These are phyloP conservation scores for Parathielavia hyrcaniae DNA, from an alignment of 495 filamentous ascomycete species.

Conservation along the genomic window DNA sequence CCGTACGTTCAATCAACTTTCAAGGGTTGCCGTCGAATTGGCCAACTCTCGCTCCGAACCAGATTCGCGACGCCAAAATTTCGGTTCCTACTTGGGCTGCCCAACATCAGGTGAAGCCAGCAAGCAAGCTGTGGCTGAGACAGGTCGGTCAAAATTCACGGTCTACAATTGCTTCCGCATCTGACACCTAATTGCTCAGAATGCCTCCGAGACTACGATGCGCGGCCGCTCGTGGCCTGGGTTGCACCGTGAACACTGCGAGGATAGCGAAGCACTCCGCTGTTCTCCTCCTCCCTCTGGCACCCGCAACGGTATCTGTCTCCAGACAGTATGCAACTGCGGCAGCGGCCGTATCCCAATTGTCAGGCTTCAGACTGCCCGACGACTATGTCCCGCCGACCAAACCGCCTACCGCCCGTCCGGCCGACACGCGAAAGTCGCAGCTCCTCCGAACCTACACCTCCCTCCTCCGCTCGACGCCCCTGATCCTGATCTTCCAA, in stretches of 20 bases:
- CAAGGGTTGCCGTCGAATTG: too few species aligned
- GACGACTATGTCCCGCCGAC: conserved; percentile 55
- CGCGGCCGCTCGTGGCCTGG: conserved; percentile 27
- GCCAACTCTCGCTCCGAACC: conserved; percentile 22
- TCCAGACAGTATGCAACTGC: conserved; percentile 36
- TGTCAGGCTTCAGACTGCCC: conserved; percentile 48
- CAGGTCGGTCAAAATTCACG: conserved; percentile 6
- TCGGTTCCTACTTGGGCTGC: conserved; percentile 19
- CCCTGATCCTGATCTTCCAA: conserved; percentile 88
- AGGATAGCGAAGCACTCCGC: conserved; percentile 19
- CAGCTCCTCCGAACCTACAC: conserved; percentile 92
- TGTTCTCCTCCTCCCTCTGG: conserved; percentile 19
- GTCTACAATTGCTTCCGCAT: neutral
- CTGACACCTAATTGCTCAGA: conserved; percentile 3
- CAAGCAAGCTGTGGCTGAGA: conserved; percentile 2
- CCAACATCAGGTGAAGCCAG: conserved; percentile 5
- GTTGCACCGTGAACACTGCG: conserved; percentile 20
- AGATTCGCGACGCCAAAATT: conserved; percentile 30
- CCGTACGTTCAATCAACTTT: too few species aligned
- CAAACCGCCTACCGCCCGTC: conserved; percentile 83
- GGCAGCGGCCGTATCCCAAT: conserved; percentile 29
- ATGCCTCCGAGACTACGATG: conserved; percentile 35
- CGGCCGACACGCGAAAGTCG: conserved; percentile 82
- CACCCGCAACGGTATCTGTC: conserved; percentile 16
- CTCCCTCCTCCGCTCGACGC: conserved; percentile 80